phyloP scores from a whole-genome alignment of 2,329 filamentous ascomycete species.

The Aotearoamyces nothofagi region DNA sequence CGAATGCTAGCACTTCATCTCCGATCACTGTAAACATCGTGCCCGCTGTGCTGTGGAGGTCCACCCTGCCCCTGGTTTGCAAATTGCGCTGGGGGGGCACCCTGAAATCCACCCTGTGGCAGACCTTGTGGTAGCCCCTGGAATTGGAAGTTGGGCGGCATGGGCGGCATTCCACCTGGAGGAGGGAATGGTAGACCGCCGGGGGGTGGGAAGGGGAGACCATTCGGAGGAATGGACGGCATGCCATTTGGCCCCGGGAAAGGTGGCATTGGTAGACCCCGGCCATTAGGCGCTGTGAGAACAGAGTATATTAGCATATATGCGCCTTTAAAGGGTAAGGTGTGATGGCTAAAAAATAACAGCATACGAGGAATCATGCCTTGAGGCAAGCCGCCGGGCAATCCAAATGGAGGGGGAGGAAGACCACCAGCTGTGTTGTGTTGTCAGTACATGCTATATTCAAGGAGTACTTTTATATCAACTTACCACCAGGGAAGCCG shows the following conservation, averaged over 20 bases:
- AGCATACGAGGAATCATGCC: slow-evolving; percentile 40
- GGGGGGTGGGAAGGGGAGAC: slow-evolving; percentile 13
- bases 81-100: slow-evolving; percentile 6
- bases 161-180: slow-evolving; percentile 31
- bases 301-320: slow-evolving; percentile 4
- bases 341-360: slow-evolving; percentile 1
- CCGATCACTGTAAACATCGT: slow-evolving; percentile 2
- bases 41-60: neutral
- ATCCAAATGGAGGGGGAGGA: slow-evolving; percentile 42
- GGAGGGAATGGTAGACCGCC: slow-evolving; percentile 28
- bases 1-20: no score
- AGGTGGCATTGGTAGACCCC: slow-evolving; percentile 15
- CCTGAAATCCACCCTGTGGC: slow-evolving; percentile 13
- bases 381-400: slow-evolving; percentile 27
- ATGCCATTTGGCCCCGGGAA: slow-evolving; percentile 9
- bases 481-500: slow-evolving; percentile 42
- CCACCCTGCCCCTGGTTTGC: no score
- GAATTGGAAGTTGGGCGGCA: slow-evolving; percentile 24
- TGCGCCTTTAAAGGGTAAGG: neutral
- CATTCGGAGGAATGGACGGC: slow-evolving; percentile 13
- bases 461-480: slow-evolving; percentile 16
- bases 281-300: slow-evolving; percentile 29
- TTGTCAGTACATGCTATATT: slow-evolving; percentile 1
- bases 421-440: slow-evolving; percentile 15
- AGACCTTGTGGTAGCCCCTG: slow-evolving; percentile 22